These are phyloP conservation scores for Tulasnella sp. DNA, from an alignment of 768 basidiomycete species.

Conservation along the genomic window DNA sequence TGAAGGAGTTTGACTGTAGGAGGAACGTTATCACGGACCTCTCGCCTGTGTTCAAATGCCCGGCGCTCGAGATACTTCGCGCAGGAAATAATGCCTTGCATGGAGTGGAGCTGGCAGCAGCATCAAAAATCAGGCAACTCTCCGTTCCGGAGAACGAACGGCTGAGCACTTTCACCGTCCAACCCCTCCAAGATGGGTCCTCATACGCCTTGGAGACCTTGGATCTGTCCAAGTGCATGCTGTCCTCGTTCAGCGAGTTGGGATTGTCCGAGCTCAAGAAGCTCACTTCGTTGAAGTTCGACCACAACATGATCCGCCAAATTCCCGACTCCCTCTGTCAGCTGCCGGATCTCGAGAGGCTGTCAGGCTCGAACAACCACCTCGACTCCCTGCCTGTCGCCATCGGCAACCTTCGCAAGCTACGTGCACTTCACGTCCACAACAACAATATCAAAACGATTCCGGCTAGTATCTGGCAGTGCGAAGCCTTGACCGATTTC, in stretches of 20 bases:
- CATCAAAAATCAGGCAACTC: constrained; percentile 64
- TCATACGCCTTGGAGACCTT: constrained; percentile 69
- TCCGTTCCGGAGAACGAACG: constrained; percentile 85
- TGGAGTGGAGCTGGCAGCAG: constrained; percentile 76
- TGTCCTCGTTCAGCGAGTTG: constrained; percentile 77
- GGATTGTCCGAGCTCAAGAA: constrained; percentile 71
- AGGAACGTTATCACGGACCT: constrained; percentile 83
- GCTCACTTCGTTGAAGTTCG: constrained; percentile 71
- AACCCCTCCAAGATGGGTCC: constrained; percentile 48
- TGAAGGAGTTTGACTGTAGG: constrained; percentile 79
- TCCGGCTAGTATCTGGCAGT: constrained; percentile 81
- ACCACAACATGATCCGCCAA: constrained; percentile 83
- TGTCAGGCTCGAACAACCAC: constrained; percentile 92
- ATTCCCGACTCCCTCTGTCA: constrained; percentile 84
- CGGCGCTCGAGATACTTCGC: constrained; percentile 64
- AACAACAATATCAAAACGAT: constrained; percentile 85
- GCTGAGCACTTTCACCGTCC: constrained; percentile 70
- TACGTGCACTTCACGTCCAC: constrained; percentile 82
- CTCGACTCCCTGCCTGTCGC: constrained; percentile 73
- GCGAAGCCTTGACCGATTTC: constrained; percentile 67
- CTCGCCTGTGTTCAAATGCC: constrained; percentile 66
- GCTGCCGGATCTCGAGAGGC: constrained; percentile 65
- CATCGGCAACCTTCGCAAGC: constrained; percentile 73
- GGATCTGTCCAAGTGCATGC: constrained; percentile 85
- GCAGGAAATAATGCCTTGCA: constrained; percentile 86